A percentile compares a stretch with the other conserved stretches of the same genome.
Evolutionary conservation across 371 early-diverging fungal species (phyloP).

Genomic region (Saksenaea oblongispora): DNA sequence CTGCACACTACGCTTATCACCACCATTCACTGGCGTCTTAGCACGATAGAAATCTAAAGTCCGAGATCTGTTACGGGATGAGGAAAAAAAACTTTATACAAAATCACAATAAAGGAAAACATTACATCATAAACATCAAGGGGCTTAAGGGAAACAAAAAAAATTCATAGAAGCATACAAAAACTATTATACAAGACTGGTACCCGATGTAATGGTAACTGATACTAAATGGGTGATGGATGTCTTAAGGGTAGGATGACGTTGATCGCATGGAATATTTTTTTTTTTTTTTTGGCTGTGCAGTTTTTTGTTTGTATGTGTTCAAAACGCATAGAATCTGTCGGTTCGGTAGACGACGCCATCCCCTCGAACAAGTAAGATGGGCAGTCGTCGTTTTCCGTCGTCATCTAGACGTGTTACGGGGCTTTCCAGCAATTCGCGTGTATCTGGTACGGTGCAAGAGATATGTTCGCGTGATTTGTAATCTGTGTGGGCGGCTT

Average conservation of each 20-base stretch:
- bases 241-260: no score
- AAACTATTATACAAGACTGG: not conserved
- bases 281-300: no score
- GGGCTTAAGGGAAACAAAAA: not conserved
- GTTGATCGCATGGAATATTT: no score
- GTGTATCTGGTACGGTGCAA: conserved; percentile 26
- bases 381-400: conserved; percentile 12
- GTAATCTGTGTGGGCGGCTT: conserved; percentile 27
- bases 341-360: conserved; percentile 23
- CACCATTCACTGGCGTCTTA: no score
- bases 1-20: no score
- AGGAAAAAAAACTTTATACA: conserved; percentile 6
- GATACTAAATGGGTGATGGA: no score
- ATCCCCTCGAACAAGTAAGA: conserved; percentile 19
- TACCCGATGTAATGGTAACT: no score
- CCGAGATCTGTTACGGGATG: not conserved
- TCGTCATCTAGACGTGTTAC: not conserved
- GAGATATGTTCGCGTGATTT: conserved; percentile 17
- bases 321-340: conserved; percentile 11
- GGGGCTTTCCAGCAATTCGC: not conserved
- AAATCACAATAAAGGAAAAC: not conserved
- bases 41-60: no score
- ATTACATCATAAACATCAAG: not conserved
- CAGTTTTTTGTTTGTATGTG: not conserved
- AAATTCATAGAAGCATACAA: not conserved